Evolutionary conservation across 176 grass and related monocot genomes (phyloP), one percentile per base, ranked within the genome.

Genomic region (Carex littledalei): DNA sequence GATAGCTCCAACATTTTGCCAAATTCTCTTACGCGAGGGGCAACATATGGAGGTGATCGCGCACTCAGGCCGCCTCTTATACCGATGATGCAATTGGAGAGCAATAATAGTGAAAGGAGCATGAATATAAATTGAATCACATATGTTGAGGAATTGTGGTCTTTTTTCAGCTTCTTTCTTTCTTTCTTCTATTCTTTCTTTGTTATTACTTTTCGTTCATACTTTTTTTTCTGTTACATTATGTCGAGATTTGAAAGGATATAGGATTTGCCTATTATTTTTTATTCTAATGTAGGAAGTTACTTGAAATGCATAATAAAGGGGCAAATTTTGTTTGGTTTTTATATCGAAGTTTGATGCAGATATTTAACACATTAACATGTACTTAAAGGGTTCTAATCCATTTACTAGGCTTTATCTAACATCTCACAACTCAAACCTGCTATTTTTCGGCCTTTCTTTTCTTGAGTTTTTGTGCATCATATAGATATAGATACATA

Each of bases 51-150:
- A 14, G 60, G 61, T 39, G 57, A 67, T 56, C 86, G 80, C 71
- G 74, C 76, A 58, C 94, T 98, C 90, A 91, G 58, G 16, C 86
- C 95, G 11, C 95, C 95, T 45, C 75, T 86, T 75, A 81, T 89
- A 31, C 82, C 89, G 10, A 14, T 90, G 53, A 90, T 94, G 63
- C 84, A 94, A 82, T 34, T 81, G 18, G 84, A 93, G 5, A 81
- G 18, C 1, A 83, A 39, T 17, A 32, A 32, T 34, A 78, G 6
- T 78, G 22, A 34, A 78, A 17, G 3, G 24, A 8, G 24, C 7
- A 78, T 57, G 74, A 77, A 56, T 56, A 55, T 73, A 72, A 49
- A 50, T n/a, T 45, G 56, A 12, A 56, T 57, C 0, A 0, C 9
- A 14, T 24, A 12, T 32, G 76, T 32, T 31, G 50, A 57, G 21